Evolutionary conservation across 2,329 filamentous ascomycete genomes (phyloP).

Genomic region (Trichoderma semiorbis): DNA sequence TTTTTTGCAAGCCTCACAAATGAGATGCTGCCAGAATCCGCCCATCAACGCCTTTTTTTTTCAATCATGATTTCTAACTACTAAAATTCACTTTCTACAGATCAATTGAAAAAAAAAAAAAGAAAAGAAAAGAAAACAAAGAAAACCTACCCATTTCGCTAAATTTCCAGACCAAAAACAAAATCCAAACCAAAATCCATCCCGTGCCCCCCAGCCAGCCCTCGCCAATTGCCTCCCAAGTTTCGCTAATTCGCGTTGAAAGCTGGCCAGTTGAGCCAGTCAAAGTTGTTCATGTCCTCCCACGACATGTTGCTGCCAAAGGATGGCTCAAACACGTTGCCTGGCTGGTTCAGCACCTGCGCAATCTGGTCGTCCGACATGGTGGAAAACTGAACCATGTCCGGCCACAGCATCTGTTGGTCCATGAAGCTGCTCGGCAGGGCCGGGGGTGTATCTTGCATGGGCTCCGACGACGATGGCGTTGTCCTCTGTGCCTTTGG

Average conservation of each 20-base stretch:
- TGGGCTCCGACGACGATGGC: conserved; percentile 13
- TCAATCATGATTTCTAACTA: background rate
- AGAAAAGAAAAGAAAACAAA: too few species aligned
- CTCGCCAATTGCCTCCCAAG: background rate
- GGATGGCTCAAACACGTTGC: conserved; percentile 54
- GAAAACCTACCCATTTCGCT: background rate
- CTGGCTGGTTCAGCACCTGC: conserved; percentile 61
- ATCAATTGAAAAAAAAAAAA: background rate
- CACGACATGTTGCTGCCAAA: conserved; percentile 52
- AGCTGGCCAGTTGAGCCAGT: conserved; percentile 54
- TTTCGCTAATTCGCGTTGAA: conserved; percentile 31
- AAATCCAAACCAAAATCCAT: background rate
- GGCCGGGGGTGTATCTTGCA: conserved; percentile 22
- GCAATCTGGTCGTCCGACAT: conserved; percentile 69
- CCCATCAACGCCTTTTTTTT: background rate
- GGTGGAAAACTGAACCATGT: conserved; percentile 59
- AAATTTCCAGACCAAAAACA: background rate
- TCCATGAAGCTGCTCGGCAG: conserved; percentile 28
- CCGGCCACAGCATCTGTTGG: conserved; percentile 39
- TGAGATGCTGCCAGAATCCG: background rate
- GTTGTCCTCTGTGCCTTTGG: background rate
- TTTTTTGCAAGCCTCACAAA: background rate
- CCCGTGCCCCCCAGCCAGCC: background rate
- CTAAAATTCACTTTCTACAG: background rate
- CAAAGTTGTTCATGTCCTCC: conserved; percentile 57